phyloP scores from a whole-genome alignment of 192 early-diverging fungal species.

The Backusella tarrabulga region DNA sequence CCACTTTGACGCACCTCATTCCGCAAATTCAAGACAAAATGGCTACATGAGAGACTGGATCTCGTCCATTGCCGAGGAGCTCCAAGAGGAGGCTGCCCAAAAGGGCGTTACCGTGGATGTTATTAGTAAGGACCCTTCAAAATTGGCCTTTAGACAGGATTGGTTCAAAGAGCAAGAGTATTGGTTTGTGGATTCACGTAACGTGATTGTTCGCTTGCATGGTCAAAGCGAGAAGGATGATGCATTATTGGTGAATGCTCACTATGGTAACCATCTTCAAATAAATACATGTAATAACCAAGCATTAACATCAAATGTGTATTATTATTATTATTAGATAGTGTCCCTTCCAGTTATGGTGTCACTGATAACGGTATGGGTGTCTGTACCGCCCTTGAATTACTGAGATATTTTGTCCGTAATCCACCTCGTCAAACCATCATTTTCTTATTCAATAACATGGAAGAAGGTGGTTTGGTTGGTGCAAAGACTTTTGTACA shows the following conservation, averaged over 20 bases:
- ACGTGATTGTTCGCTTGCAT: constrained; percentile 17
- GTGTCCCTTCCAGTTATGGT: constrained; percentile 64
- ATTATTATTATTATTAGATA: constrained; percentile 39
- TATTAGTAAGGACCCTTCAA: constrained; percentile 14
- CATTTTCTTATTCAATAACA: constrained; percentile 72
- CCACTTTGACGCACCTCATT: constrained; percentile 23
- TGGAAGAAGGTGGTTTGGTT: constrained; percentile 63
- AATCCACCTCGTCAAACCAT: constrained; percentile 59
- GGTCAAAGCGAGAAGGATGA: constrained; percentile 28
- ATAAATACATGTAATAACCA: background rate
- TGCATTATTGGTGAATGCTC: constrained; percentile 62
- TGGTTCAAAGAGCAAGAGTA: background rate
- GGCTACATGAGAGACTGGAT: constrained; percentile 16
- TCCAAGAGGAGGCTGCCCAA: background rate
- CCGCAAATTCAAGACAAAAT: constrained; percentile 15
- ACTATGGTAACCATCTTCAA: constrained; percentile 51
- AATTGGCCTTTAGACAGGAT: background rate
- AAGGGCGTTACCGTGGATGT: constrained; percentile 12
- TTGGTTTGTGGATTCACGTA: constrained; percentile 22
- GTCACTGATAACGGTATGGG: constrained; percentile 70
- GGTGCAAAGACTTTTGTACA: constrained; percentile 60
- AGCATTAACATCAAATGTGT: background rate
- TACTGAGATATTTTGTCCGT: constrained; percentile 53
- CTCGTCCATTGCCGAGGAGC: background rate
- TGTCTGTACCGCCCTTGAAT: constrained; percentile 57